Evolutionary conservation across 2,329 filamentous ascomycete species (phyloP), one percentile per base, ranked within the genome.

Genomic region (Lecanosticta acicola): DNA sequence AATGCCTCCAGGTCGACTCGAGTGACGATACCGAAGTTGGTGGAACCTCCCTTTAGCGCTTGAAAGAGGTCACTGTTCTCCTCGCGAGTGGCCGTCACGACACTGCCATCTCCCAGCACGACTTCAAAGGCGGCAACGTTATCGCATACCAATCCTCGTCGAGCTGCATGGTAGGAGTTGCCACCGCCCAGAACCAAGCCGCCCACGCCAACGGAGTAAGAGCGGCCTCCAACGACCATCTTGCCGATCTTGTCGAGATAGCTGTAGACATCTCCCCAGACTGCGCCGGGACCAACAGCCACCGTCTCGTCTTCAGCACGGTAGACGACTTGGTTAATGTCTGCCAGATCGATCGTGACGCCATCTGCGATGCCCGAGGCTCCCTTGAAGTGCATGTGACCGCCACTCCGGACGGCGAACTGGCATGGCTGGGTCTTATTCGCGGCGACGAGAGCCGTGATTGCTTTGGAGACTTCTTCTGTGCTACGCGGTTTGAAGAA

Each of bases 281-380:
- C 38, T n/a, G 46, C 51, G 9, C 49, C 51, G 3, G 51, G 39
- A 1, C 72, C 75, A 21, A 78, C 54, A 21, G 50, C 41, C 26
- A 55, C 48, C 20, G 51, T 50, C 4, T 47, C 46, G 18, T 46
- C 45, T 11, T 52, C 43, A 10, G 36, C 37, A 26, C 46, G 41
- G 21, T 51, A 45, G 4, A 41, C 38, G 32, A 54, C 49, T 33
- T 44, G 33, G 24, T 53, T 50, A 43, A 58, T 48, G n/a, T 38
- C 26, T 9, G 35, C 38, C 5, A 61, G 42, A 41, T 58, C 56
- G 18, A 60, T 58, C 1, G 51, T 59, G 16, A 61, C 53, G 16
- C 56, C 59, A 26, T 46, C 43, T 3, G 53, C 42, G 17, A 58
- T 58, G n/a, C 54, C 59, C 21, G 44, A 49, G 1, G 53, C 53